These are phyloP conservation scores for Neurospora sp. DNA, from an alignment of 495 filamentous ascomycete species.

Conservation along the genomic window DNA sequence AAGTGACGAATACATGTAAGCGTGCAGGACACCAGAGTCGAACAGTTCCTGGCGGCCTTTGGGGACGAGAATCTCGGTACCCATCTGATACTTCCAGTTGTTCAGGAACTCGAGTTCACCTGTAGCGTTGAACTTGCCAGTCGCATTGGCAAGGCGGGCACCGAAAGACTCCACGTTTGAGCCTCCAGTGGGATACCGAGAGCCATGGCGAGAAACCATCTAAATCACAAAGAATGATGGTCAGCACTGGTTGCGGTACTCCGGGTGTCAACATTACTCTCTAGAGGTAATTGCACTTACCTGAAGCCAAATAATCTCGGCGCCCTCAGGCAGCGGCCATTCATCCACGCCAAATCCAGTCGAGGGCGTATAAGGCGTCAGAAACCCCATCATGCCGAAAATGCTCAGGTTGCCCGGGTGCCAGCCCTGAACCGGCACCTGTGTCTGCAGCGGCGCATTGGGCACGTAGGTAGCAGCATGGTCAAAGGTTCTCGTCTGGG, in stretches of 20 bases:
- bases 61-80: conserved; percentile 53
- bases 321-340: conserved; percentile 42
- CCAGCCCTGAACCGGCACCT: conserved; percentile 42
- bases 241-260: background rate
- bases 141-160: conserved; percentile 45
- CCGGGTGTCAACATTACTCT: background rate
- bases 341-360: conserved; percentile 48
- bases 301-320: conserved; percentile 47
- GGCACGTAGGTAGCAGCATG: conserved; percentile 40
- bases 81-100: conserved; percentile 61
- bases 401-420: conserved; percentile 37
- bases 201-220: conserved; percentile 69
- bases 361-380: conserved; percentile 33
- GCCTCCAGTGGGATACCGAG: conserved; percentile 58
- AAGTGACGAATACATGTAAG: conserved; percentile 51
- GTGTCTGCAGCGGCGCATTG: conserved; percentile 48
- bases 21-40: conserved; percentile 55
- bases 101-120: conserved; percentile 49
- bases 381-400: conserved; percentile 43
- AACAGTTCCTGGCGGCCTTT: conserved; percentile 59
- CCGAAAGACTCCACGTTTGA: conserved; percentile 46
- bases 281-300: conserved; percentile 28
- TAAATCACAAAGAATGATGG: conserved; percentile 39
- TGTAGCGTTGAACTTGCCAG: conserved; percentile 42
- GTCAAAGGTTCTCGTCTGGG: conserved; percentile 45